Percentiles rank a stretch among this genome's conserved stretches.
phyloP scores from a whole-genome alignment of 331 rosid genomes.

The Phaseolus coccineus region DNA sequence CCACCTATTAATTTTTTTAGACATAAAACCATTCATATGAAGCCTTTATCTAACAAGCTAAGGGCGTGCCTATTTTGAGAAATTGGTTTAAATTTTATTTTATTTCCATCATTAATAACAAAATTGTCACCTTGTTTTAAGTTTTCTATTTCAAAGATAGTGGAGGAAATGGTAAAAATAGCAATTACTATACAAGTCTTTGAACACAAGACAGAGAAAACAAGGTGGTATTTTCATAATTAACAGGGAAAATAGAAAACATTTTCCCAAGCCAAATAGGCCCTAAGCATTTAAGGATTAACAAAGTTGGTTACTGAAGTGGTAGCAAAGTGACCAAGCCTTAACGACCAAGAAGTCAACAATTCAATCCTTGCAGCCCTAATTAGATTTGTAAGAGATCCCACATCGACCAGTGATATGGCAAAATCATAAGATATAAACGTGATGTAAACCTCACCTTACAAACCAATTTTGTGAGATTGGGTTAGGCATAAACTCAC shows the following conservation, averaged over 20 bases:
- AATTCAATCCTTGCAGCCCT: background rate
- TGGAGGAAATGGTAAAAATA: conserved; percentile 9
- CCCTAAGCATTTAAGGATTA: background rate
- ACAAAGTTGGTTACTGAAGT: background rate
- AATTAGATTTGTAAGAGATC: background rate
- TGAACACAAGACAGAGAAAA: background rate
- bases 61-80: conserved; percentile 6
- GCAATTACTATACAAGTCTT: background rate
- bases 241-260: background rate
- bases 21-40: conserved; percentile 14
- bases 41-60: conserved; percentile 4
- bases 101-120: background rate
- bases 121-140: background rate
- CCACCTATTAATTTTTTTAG: background rate
- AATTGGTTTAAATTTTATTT: background rate
- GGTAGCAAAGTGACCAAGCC: background rate
- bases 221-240: background rate
- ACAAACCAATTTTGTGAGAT: no score
- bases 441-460: no score
- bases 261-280: conserved; percentile 16
- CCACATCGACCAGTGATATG: no score
- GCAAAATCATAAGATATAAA: no score
- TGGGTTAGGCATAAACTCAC: no score
- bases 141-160: background rate
- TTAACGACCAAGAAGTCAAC: conserved; percentile 5